phyloP scores from a whole-genome alignment of 2,329 filamentous ascomycete genomes.

The Xylariaceae sp. region DNA sequence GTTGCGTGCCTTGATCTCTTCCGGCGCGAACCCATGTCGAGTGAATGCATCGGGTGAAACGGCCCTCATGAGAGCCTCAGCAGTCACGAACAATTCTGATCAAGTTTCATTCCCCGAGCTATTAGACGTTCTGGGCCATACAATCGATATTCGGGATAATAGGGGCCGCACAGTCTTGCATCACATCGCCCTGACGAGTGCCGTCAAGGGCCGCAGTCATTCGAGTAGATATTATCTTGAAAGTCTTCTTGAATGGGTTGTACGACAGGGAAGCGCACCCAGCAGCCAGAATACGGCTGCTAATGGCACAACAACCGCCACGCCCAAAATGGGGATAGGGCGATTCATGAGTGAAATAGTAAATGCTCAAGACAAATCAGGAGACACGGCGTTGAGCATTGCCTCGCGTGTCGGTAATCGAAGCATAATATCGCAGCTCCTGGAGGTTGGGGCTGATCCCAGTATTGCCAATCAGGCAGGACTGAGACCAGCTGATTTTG shows the following conservation, averaged over 20 bases:
- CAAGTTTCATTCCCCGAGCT: slow-evolving; percentile 86
- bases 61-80: slow-evolving; percentile 85
- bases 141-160: slow-evolving; percentile 85
- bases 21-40: slow-evolving; percentile 81
- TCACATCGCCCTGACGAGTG: slow-evolving; percentile 93
- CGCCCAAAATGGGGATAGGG: slow-evolving; percentile 75
- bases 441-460: slow-evolving; percentile 94
- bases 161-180: slow-evolving; percentile 90
- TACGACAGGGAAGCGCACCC: slow-evolving; percentile 70
- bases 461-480: slow-evolving; percentile 87
- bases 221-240: slow-evolving; percentile 96
- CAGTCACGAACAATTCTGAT: slow-evolving; percentile 92
- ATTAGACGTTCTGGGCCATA: slow-evolving; percentile 80
- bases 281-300: slow-evolving; percentile 41
- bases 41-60: slow-evolving; percentile 90
- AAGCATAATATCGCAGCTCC: slow-evolving; percentile 92
- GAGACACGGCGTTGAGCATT: slow-evolving; percentile 92
- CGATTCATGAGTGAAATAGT: slow-evolving; percentile 97
- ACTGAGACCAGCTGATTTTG: slow-evolving; percentile 87
- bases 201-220: slow-evolving; percentile 86
- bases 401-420: slow-evolving; percentile 89
- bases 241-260: slow-evolving; percentile 88
- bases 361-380: slow-evolving; percentile 88
- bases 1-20: slow-evolving; percentile 73
- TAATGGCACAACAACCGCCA: slow-evolving; percentile 29